Evolutionary conservation across 257 asterid genomes (phyloP).

Genomic region (Ilex asprella): DNA sequence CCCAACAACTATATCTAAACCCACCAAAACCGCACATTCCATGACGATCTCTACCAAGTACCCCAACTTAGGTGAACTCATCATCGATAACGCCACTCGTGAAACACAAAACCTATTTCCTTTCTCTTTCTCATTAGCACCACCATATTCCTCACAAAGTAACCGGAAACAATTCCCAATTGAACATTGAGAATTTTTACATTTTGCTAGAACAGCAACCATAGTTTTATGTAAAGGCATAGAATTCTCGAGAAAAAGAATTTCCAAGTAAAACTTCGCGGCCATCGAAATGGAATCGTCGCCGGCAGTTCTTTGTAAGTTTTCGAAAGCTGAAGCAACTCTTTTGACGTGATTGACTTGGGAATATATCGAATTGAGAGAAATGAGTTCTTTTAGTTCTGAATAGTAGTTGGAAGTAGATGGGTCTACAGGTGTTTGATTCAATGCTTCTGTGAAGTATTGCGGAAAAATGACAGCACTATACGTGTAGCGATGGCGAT

Average conservation of each 20-base stretch:
- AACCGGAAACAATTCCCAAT: slow-evolving; percentile 48
- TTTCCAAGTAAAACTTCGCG: slow-evolving; percentile 54
- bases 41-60: slow-evolving; percentile 72
- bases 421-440: slow-evolving; percentile 37
- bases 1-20: slow-evolving; percentile 68
- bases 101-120: slow-evolving; percentile 79
- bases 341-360: slow-evolving; percentile 78
- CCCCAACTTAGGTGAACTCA: slow-evolving; percentile 88
- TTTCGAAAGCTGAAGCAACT: slow-evolving; percentile 49
- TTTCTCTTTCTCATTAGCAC: slow-evolving; percentile 21
- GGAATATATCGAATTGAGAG: slow-evolving; percentile 75
- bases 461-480: slow-evolving; percentile 62
- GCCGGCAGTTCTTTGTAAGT: slow-evolving; percentile 34
- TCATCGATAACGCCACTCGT: slow-evolving; percentile 78
- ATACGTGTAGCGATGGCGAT: slow-evolving; percentile 91
- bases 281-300: slow-evolving; percentile 43
- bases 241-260: slow-evolving; percentile 76
- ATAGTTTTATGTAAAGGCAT: slow-evolving; percentile 73
- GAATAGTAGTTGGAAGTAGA: slow-evolving; percentile 32
- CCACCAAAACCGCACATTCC: slow-evolving; percentile 66
- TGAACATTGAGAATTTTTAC: slow-evolving; percentile 37
- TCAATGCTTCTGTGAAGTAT: slow-evolving; percentile 48
- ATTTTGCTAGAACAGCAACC: slow-evolving; percentile 63
- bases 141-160: slow-evolving; percentile 69
- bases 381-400: slow-evolving; percentile 46